Conservation (phyloP, 2,329 filamentous ascomycete species). For the Phaeosphaeriaceae sp. region DNA sequence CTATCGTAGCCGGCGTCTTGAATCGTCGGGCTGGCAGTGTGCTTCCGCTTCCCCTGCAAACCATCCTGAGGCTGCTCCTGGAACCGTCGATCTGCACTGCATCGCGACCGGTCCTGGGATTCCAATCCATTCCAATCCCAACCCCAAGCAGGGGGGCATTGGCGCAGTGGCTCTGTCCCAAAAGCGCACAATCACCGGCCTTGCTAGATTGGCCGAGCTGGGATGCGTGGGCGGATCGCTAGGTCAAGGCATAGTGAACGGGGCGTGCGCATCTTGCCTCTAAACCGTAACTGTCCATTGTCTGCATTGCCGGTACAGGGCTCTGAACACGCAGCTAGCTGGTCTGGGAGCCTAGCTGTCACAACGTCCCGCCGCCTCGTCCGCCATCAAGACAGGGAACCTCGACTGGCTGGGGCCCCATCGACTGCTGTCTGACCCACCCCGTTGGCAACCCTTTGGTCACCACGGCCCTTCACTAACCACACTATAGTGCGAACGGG, state of each 20-base stretch:
- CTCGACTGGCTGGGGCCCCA: slow-evolving; percentile 27
- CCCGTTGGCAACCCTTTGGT: slow-evolving; percentile 46
- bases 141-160: not conserved
- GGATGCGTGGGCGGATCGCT: slow-evolving; percentile 46
- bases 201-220: slow-evolving; percentile 46
- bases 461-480: slow-evolving; percentile 35
- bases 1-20: too few species aligned
- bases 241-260: slow-evolving; percentile 40
- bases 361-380: slow-evolving; percentile 48
- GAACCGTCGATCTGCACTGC: slow-evolving; percentile 50
- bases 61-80: slow-evolving; percentile 32
- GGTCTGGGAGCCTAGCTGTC: slow-evolving; percentile 36
- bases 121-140: slow-evolving; percentile 28
- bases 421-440: slow-evolving; percentile 48
- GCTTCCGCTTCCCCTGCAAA: slow-evolving; percentile 32
- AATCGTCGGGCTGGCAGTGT: slow-evolving; percentile 26
- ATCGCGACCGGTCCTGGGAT: slow-evolving; percentile 49
- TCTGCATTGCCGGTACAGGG: slow-evolving; percentile 52
- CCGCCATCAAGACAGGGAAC: slow-evolving; percentile 47
- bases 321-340: slow-evolving; percentile 39
- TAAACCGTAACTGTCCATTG: slow-evolving; percentile 39
- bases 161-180: slow-evolving; percentile 32
- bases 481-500: slow-evolving; percentile 42
- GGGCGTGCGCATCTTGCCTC: slow-evolving; percentile 41
- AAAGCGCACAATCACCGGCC: slow-evolving; percentile 48